Percentiles rank a stretch among this genome's conserved stretches.
Conservation (phyloP, 2,329 filamentous ascomycete species). For the Neophaeococcomyces aloes region DNA sequence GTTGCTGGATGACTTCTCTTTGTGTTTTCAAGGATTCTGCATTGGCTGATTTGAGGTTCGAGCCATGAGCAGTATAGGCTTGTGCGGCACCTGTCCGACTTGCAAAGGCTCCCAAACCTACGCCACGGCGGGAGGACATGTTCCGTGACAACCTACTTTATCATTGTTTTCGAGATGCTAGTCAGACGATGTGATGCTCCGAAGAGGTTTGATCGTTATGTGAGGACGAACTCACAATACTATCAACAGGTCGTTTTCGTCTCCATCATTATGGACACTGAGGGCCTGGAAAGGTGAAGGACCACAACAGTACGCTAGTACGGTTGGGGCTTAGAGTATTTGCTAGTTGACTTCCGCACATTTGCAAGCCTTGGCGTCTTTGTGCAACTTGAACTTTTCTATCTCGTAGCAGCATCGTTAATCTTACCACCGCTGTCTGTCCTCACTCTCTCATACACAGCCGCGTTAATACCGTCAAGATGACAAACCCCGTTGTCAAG, state of each 20-base stretch:
- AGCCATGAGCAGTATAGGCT: conserved; percentile 84
- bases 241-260: too few species aligned
- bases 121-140: conserved; percentile 49
- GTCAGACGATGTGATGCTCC: too few species aligned
- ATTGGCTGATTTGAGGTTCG: conserved; percentile 72
- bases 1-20: conserved; percentile 87
- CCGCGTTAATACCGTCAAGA: conserved; percentile 37
- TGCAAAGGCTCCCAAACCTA: conserved; percentile 83
- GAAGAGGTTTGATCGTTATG: too few species aligned
- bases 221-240: too few species aligned
- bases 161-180: too few species aligned
- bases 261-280: too few species aligned
- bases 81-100: conserved; percentile 73
- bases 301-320: too few species aligned
- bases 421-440: conserved; percentile 28
- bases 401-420: not conserved
- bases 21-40: conserved; percentile 81
- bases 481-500: conserved; percentile 40
- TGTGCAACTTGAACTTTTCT: conserved; percentile 10
- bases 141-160: too few species aligned
- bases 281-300: too few species aligned
- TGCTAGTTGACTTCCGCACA: too few species aligned
- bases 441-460: conserved; percentile 27
- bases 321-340: too few species aligned
- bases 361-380: too few species aligned